Conservation (phyloP, 2,329 filamentous ascomycete species). For the Rutstroemia sp. region DNA sequence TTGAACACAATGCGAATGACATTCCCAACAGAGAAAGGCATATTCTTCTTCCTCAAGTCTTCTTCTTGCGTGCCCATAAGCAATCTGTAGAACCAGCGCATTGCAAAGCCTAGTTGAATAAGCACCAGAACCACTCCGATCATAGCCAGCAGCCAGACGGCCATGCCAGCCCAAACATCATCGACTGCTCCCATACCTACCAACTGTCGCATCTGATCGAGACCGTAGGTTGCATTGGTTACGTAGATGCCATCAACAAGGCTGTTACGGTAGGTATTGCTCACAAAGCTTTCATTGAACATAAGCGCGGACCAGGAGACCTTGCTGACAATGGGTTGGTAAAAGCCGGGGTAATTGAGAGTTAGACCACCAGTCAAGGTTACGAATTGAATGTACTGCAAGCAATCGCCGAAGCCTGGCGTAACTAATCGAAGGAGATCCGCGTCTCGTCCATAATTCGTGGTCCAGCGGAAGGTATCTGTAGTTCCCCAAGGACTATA, state of each 20-base stretch:
- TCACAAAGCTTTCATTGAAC: slow-evolving; percentile 88
- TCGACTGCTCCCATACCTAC: slow-evolving; percentile 68
- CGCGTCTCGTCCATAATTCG: slow-evolving; percentile 90
- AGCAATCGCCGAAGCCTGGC: slow-evolving; percentile 90
- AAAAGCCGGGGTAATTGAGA: slow-evolving; percentile 87
- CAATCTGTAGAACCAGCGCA: slow-evolving; percentile 68
- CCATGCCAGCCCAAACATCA: slow-evolving; percentile 93
- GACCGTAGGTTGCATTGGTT: slow-evolving; percentile 68
- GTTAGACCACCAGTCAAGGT: slow-evolving; percentile 81
- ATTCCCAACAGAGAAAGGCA: slow-evolving; percentile 77
- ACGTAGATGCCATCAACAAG: slow-evolving; percentile 82
- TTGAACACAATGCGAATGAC: slow-evolving; percentile 83
- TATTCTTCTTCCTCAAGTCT: slow-evolving; percentile 83
- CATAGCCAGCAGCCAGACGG: slow-evolving; percentile 80
- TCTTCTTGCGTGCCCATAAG: slow-evolving; percentile 70
- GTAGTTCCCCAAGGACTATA: slow-evolving; percentile 91
- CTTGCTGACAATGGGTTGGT: slow-evolving; percentile 84
- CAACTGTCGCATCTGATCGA: slow-evolving; percentile 72
- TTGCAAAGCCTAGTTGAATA: slow-evolving; percentile 68
- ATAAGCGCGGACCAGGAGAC: slow-evolving; percentile 83
- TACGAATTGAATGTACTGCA: slow-evolving; percentile 94
- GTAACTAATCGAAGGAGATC: slow-evolving; percentile 89
- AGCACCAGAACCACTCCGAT: slow-evolving; percentile 59
- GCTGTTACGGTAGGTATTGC: slow-evolving; percentile 55
- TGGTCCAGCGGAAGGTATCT: slow-evolving; percentile 92